phyloP scores from a whole-genome alignment of 345 rosid genomes.

The Corchorus capsularis region DNA sequence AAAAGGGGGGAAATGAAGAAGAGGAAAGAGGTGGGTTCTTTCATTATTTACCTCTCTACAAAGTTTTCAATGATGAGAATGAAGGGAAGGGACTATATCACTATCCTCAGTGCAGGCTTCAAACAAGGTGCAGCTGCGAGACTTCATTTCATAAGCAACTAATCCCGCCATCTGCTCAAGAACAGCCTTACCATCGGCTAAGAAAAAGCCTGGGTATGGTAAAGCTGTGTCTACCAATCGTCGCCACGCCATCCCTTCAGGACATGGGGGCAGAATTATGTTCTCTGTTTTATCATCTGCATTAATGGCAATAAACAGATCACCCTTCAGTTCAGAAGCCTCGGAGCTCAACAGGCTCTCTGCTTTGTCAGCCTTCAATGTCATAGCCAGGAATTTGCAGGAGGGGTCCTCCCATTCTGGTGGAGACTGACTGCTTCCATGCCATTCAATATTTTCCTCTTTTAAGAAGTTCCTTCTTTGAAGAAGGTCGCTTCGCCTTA shows the following conservation, averaged over 20 bases:
- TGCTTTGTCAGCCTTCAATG: conserved; percentile 52
- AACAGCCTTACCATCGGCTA: conserved; percentile 52
- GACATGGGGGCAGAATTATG: conserved; percentile 56
- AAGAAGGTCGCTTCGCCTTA: conserved; percentile 66
- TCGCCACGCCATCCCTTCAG: conserved; percentile 62
- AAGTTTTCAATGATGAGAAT: conserved; percentile 1
- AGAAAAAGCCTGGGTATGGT: conserved; percentile 84
- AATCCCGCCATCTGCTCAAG: conserved; percentile 47
- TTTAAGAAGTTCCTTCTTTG: conserved; percentile 59
- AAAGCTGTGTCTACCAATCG: conserved; percentile 80
- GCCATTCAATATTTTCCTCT: conserved; percentile 80
- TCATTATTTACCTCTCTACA: conserved; percentile 18
- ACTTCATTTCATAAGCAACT: conserved; percentile 63
- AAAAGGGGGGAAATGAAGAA: not conserved
- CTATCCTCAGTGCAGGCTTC: conserved; percentile 49
- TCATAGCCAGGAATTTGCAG: conserved; percentile 72
- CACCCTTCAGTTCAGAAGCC: conserved; percentile 40
- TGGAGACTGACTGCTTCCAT: conserved; percentile 62
- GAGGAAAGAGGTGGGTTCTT: not conserved
- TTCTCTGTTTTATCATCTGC: conserved; percentile 47
- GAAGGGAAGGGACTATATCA: conserved; percentile 23
- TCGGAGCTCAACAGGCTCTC: conserved; percentile 33
- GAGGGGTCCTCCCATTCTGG: conserved; percentile 80
- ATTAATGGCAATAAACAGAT: conserved; percentile 69
- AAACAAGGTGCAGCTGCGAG: conserved; percentile 78